Percentiles rank a stretch among this genome's conserved stretches.
phyloP scores from a whole-genome alignment of 73 alveolate genomes.

The Stentor roeselii region DNA sequence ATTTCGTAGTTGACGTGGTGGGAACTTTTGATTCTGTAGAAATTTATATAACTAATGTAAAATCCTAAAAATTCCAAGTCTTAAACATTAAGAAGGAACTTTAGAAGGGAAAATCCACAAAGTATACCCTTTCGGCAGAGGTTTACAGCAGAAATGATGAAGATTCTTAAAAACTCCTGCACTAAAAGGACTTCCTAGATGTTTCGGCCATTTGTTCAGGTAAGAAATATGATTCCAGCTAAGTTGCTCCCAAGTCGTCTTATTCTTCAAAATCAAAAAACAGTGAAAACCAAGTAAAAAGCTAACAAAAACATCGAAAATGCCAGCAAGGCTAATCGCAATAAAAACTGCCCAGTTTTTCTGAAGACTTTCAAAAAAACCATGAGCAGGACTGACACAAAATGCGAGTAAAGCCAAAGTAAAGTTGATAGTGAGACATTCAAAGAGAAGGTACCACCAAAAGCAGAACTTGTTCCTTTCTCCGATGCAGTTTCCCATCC shows the following conservation, averaged over 20 bases:
- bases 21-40: not conserved
- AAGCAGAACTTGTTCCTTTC: constrained; percentile 40
- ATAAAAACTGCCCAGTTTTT: constrained; percentile 2
- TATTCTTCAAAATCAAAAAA: not conserved
- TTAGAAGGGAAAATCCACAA: constrained; percentile 3
- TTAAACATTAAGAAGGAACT: too few species aligned
- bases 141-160: constrained; percentile 11
- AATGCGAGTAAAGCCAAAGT: not conserved
- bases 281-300: constrained; percentile 13
- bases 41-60: too few species aligned
- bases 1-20: not conserved
- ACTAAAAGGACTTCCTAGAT: constrained; percentile 45
- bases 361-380: not conserved
- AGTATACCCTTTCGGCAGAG: not conserved
- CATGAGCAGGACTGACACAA: too few species aligned
- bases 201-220: constrained; percentile 50
- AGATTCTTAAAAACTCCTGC: constrained; percentile 30
- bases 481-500: constrained; percentile 69
- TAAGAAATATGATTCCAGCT: constrained; percentile 46
- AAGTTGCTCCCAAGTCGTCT: constrained; percentile 42
- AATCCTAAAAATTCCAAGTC: too few species aligned
- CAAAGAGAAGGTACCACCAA: constrained; percentile 28
- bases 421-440: not conserved
- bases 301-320: constrained; percentile 17
- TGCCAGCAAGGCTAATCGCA: not conserved